Evolutionary conservation across 2,329 filamentous ascomycete genomes (phyloP), one percentile per base, ranked within the genome.

Genomic region (Trichophyton benhamiae): DNA sequence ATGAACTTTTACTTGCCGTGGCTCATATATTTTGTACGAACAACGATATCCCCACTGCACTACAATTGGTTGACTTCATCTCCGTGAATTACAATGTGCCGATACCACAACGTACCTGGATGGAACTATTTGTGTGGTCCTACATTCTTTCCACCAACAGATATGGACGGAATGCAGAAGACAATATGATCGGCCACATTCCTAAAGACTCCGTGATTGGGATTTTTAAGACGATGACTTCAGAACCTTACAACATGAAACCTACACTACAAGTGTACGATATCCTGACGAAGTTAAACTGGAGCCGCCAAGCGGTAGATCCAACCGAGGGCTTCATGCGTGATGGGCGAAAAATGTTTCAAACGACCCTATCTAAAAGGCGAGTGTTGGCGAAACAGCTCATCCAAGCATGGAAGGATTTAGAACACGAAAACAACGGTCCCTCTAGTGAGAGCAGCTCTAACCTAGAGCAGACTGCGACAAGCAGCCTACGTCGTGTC

Each of bases 1-100:
- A 71, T 6, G 75, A 76, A 1, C 76, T 91, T 0, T 77, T 92
- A 22, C 77, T 82, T 60, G 81, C 85, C 7, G 74, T 91, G n/a
- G 85, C 86, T 4, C 84, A 89, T 68, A 77, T 79, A 0, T 88
- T 86, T 64, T 82, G 86, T n/a, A 80, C 79, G 63, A 88, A 86
- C 71, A 84, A 82, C 57, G 78, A 86, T 60, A 77, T 90, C 3
- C 70, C 77, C 0, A 76, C 79, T 1, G 87, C 83, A 11, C 68
- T 86, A 27, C 78, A 81, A 46, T 68, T 87, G 0, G 73, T 91
- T 11, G 80, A 87, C 63, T 82, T 82, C 66, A 71, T 91, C 57
- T 86, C 87, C 0, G 73, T 73, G 0, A 75, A 76, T 5, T 88
- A 87, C 71, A 65, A 75, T 1, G 73, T 92, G 25, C 64, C 75